These are phyloP conservation scores for Penstemon eatonii DNA, from an alignment of 257 asterid genomes.

Conservation along the genomic window DNA sequence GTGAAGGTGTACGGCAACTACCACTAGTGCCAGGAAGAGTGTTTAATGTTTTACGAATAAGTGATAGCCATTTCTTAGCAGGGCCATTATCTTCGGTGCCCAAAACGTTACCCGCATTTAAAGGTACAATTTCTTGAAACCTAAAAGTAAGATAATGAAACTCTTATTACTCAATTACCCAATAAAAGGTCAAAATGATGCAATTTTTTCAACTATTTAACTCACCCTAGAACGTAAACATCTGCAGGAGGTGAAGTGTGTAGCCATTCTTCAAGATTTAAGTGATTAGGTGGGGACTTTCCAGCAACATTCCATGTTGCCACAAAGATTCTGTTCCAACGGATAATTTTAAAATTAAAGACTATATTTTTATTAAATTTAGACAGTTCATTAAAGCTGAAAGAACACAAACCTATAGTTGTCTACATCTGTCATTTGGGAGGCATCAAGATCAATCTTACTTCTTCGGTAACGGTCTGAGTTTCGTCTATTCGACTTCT, in stretches of 20 bases:
- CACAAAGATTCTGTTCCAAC: conserved; percentile 65
- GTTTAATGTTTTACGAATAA: conserved; percentile 70
- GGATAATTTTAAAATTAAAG: background rate
- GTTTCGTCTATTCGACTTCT: conserved; percentile 41
- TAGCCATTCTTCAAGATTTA: conserved; percentile 92
- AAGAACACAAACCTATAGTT: conserved; percentile 51
- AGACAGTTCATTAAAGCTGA: conserved; percentile 13
- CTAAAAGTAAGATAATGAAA: conserved; percentile 39
- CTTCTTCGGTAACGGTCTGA: conserved; percentile 52
- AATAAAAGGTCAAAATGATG: background rate
- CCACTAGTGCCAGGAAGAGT: conserved; percentile 68
- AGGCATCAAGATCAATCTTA: conserved; percentile 69
- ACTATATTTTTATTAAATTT: background rate
- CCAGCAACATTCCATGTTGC: conserved; percentile 99
- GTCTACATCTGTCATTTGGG: conserved; percentile 65
- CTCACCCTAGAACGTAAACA: conserved; percentile 95
- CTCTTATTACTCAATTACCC: conserved; percentile 12
- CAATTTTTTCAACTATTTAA: conserved; percentile 11
- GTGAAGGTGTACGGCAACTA: conserved; percentile 70
- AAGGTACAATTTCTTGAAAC: conserved; percentile 99
- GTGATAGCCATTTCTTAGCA: conserved; percentile 85
- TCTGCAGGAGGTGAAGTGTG: conserved; percentile 98
- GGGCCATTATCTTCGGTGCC: conserved; percentile 98
- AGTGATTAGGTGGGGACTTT: conserved; percentile 77
- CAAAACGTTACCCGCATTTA: conserved; percentile 95